Percentiles rank a stretch among this genome's conserved stretches.
Evolutionary conservation across 2,329 filamentous ascomycete species (phyloP).

Genomic region (Eurotiales sp.): DNA sequence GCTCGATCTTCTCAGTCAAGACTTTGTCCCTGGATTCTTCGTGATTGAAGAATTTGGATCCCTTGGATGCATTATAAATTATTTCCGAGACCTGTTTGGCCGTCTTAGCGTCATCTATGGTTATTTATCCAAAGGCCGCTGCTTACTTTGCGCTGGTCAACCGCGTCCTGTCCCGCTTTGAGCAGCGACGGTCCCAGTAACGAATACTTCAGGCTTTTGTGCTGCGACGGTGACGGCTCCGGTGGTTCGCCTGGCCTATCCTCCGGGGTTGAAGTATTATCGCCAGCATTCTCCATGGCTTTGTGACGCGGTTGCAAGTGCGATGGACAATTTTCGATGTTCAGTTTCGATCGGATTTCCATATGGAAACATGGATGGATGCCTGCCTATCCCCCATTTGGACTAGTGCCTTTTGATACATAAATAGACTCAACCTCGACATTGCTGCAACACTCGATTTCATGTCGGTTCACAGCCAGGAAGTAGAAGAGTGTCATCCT

Average conservation of each 20-base stretch:
- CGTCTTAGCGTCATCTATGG: neutral
- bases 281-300: constrained; percentile 4
- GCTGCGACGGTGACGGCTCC: constrained; percentile 20
- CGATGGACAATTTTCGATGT: no score
- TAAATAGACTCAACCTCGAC: no score
- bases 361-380: neutral
- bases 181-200: constrained; percentile 86
- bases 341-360: neutral
- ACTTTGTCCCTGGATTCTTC: constrained; percentile 79
- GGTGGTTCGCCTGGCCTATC: neutral
- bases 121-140: neutral
- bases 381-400: no score
- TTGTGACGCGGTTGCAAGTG: no score
- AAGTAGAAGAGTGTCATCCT: no score
- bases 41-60: constrained; percentile 92
- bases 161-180: constrained; percentile 86
- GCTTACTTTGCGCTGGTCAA: constrained; percentile 82
- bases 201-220: constrained; percentile 78
- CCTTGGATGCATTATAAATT: constrained; percentile 95
- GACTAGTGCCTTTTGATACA: no score
- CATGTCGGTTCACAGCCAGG: no score
- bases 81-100: constrained; percentile 75
- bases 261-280: neutral
- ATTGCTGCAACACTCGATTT: no score
- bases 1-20: constrained; percentile 80